A percentile compares a stretch with the other conserved stretches of the same genome.
Conservation (phyloP, 371 early-diverging fungal genomes). For the Mucor mucedo region DNA sequence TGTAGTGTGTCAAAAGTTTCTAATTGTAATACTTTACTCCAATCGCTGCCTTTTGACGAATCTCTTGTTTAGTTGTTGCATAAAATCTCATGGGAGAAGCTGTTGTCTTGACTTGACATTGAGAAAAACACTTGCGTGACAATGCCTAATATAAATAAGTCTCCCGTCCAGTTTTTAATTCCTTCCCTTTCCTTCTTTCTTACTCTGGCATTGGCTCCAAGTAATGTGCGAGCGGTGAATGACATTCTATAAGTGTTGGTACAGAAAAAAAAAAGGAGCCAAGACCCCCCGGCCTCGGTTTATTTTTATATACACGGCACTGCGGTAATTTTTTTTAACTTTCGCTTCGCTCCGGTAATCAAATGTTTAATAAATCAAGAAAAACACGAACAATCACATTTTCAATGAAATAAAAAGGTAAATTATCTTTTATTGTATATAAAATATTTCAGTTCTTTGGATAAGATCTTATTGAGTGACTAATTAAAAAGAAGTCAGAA, state of each 20-base stretch:
- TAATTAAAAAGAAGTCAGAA: no score
- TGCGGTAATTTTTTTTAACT: no score
- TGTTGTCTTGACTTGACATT: conserved; percentile 3
- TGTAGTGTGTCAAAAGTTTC: neutral
- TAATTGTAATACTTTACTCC: conserved; percentile 19
- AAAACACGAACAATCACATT: no score
- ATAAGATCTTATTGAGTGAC: no score
- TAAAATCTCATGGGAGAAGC: conserved; percentile 8
- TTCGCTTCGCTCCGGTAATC: no score
- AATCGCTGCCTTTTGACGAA: conserved; percentile 26
- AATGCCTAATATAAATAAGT: neutral
- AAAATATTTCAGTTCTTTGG: no score
- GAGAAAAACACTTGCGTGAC: conserved; percentile 2
- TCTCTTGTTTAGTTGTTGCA: conserved; percentile 17
- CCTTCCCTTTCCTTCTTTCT: neutral
- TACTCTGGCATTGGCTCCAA: conserved; percentile 7
- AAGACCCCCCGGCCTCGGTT: no score
- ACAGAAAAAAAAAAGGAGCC: neutral
- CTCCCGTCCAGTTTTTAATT: neutral
- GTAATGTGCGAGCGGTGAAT: conserved; percentile 8
- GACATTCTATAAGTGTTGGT: conserved; percentile 5
- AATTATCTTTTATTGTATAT: no score
- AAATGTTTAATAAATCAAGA: no score
- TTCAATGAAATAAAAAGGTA: no score
- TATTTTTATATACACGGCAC: no score